A percentile compares a stretch with the other conserved stretches of the same genome.
Conservation (phyloP, 2,329 filamentous ascomycete genomes). For the Dothideomycetes sp. region DNA sequence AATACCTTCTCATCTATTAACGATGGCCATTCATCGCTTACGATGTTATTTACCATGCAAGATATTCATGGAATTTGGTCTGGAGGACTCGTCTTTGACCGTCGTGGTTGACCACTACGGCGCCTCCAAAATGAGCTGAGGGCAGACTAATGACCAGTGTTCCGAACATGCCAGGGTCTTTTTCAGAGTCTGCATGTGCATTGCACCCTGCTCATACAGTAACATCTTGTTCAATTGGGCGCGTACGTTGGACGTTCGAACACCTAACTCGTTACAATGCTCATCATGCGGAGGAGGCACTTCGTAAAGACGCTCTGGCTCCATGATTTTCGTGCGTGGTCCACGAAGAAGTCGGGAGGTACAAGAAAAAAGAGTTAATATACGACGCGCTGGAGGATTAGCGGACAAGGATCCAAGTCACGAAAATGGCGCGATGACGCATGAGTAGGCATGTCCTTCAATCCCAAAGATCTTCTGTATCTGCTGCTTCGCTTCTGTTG, state of each 20-base stretch:
- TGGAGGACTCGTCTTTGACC: slow-evolving; percentile 20
- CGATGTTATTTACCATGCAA: slow-evolving; percentile 24
- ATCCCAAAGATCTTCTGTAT: too few relatives aligned
- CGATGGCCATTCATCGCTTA: background rate
- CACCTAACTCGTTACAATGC: slow-evolving; percentile 16
- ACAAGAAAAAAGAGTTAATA: too few relatives aligned
- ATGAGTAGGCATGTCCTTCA: too few relatives aligned
- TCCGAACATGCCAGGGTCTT: slow-evolving; percentile 19
- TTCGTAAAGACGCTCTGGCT: too few relatives aligned
- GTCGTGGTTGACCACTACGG: slow-evolving; percentile 14
- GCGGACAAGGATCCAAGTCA: too few relatives aligned
- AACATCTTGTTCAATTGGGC: slow-evolving; percentile 20
- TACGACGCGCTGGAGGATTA: too few relatives aligned
- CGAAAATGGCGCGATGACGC: too few relatives aligned
- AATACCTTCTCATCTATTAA: slow-evolving; percentile 35
- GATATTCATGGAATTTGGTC: slow-evolving; percentile 24
- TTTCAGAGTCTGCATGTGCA: slow-evolving; percentile 18
- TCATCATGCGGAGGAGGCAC: too few relatives aligned
- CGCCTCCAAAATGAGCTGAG: slow-evolving; percentile 18
- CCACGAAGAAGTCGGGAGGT: too few relatives aligned
- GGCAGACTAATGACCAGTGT: slow-evolving; percentile 20
- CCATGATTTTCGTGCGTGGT: too few relatives aligned
- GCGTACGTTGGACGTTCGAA: slow-evolving; percentile 7
- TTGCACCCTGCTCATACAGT: slow-evolving; percentile 19
- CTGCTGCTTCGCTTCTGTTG: too few relatives aligned